phyloP scores from a whole-genome alignment of 1,284 basidiomycete species.

The Pyrrhoderma lamaoense region DNA sequence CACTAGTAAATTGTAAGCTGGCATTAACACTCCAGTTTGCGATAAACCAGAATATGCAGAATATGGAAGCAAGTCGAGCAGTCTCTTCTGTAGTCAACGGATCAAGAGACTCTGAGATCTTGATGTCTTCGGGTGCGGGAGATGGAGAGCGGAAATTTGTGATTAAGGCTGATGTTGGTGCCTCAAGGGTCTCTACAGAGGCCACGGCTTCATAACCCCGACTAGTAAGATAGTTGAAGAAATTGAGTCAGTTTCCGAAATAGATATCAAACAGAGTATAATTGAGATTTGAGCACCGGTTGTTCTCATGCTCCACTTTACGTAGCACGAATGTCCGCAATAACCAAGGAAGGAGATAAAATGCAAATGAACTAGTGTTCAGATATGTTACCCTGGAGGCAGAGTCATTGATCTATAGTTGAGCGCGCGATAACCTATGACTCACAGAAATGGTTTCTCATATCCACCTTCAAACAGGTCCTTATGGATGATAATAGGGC shows the following conservation, averaged over 20 bases:
- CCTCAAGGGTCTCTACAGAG: conserved; percentile 12
- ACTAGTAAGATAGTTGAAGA: neutral
- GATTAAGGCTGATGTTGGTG: conserved; percentile 12
- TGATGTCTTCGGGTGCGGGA: conserved; percentile 18
- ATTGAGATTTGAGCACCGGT: conserved; percentile 4
- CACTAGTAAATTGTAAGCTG: conserved; percentile 77
- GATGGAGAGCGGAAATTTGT: conserved; percentile 15
- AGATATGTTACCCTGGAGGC: conserved; percentile 70
- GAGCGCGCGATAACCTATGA: conserved; percentile 15
- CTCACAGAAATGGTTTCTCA: conserved; percentile 76
- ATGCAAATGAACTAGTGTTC: conserved; percentile 81
- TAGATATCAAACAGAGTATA: conserved; percentile 4
- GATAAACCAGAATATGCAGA: conserved; percentile 84
- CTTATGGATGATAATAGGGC: conserved; percentile 29
- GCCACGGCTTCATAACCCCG: conserved; percentile 15
- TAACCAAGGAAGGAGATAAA: conserved; percentile 78
- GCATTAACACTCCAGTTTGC: conserved; percentile 89
- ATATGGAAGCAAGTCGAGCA: conserved; percentile 64
- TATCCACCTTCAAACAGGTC: conserved; percentile 65
- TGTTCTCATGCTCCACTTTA: conserved; percentile 8
- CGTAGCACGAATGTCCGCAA: conserved; percentile 33
- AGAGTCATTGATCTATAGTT: conserved; percentile 6
- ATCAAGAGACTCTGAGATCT: conserved; percentile 24
- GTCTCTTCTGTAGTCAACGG: conserved; percentile 69
- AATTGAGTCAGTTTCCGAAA: neutral